A percentile compares a stretch with the other conserved stretches of the same genome.
Conservation (phyloP, 2,329 filamentous ascomycete genomes). For the Diaporthe sp. region DNA sequence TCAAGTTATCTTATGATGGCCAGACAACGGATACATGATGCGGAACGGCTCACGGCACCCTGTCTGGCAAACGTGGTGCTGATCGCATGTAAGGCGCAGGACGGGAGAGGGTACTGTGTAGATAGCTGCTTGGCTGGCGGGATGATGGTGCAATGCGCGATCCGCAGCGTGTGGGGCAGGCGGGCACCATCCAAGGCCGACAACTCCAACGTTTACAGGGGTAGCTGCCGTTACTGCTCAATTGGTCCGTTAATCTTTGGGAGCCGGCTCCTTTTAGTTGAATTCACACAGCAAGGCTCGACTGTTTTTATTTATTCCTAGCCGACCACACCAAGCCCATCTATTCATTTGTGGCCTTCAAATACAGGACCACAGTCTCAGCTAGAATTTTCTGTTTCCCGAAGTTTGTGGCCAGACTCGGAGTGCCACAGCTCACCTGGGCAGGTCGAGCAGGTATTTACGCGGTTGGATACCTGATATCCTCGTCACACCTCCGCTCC, state of each 20-base stretch:
- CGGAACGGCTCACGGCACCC: conserved; percentile 20
- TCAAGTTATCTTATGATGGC: not conserved
- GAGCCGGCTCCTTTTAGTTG: not conserved
- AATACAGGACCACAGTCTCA: not conserved
- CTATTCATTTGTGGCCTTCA: not conserved
- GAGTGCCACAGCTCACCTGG: not conserved
- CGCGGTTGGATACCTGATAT: not conserved
- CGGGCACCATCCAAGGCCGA: not conserved
- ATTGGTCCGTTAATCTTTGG: not conserved
- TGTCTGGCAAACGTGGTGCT: conserved; percentile 28
- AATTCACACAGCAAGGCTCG: too few relatives aligned
- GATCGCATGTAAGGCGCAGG: conserved; percentile 18
- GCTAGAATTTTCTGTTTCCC: not conserved
- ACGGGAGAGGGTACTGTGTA: not conserved
- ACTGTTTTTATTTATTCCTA: not conserved
- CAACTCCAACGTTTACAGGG: conserved; percentile 6
- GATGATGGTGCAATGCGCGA: conserved; percentile 32
- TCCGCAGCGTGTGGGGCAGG: conserved; percentile 21
- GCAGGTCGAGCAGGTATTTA: not conserved
- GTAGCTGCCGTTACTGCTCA: not conserved
- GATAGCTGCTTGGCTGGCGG: not conserved
- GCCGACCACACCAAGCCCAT: not conserved
- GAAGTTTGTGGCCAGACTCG: not conserved
- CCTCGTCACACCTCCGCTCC: not conserved
- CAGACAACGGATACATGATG: conserved; percentile 35